Evolutionary conservation across 257 asterid species (phyloP).

Genomic region (Primulina tabacum): DNA sequence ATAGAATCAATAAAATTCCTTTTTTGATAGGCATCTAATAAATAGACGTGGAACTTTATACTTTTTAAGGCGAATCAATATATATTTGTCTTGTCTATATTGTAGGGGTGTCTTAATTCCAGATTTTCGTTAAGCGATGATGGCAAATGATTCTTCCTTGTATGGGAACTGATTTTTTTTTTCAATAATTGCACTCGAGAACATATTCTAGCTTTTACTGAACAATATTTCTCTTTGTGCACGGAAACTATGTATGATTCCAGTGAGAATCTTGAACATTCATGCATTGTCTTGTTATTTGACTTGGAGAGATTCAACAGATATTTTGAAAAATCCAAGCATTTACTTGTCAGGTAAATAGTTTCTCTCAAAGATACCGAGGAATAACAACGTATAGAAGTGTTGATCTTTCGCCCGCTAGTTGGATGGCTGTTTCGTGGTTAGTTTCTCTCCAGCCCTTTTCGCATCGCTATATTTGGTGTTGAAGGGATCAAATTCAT

Average conservation of each 20-base stretch:
- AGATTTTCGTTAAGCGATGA: constrained; percentile 9
- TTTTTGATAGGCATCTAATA: constrained; percentile 23
- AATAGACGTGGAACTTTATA: constrained; percentile 22
- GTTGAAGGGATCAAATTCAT: not conserved
- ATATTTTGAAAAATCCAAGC: constrained; percentile 12
- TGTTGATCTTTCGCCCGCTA: constrained; percentile 81
- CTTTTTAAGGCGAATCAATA: constrained; percentile 26
- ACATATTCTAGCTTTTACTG: not conserved
- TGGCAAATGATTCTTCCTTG: constrained; percentile 5
- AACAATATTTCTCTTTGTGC: not conserved
- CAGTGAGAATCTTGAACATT: constrained; percentile 11
- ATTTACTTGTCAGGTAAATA: constrained; percentile 40
- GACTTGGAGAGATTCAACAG: constrained; percentile 8
- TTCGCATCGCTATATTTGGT: not conserved
- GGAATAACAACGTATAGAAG: constrained; percentile 62
- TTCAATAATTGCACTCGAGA: not conserved
- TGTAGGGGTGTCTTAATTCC: constrained; percentile 25
- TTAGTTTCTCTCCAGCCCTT: constrained; percentile 25
- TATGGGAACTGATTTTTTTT: not conserved
- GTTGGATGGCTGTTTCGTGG: constrained; percentile 95
- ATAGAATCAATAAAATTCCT: constrained; percentile 24
- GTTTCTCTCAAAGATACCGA: constrained; percentile 49
- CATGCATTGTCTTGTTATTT: constrained; percentile 19
- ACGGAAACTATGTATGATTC: constrained; percentile 6
- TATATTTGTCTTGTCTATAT: constrained; percentile 22